Evolutionary conservation across 23 red algal species (phyloP).

Genomic region (Gracilaria domingensis): DNA sequence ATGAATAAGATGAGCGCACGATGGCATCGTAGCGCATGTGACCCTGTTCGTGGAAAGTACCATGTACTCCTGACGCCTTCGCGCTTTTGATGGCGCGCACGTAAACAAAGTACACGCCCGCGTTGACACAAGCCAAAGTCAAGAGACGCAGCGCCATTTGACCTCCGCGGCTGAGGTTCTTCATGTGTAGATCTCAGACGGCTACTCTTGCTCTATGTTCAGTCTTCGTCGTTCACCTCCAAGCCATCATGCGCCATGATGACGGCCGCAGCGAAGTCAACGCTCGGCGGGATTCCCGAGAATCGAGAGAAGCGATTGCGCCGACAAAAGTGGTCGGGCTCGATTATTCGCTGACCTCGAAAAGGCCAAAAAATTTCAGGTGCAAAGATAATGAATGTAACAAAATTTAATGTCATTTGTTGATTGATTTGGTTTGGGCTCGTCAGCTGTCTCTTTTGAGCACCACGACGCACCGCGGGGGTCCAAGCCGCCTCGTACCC

Average conservation of each 20-base stretch:
- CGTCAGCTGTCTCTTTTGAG: neutral
- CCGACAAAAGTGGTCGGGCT: too few species aligned
- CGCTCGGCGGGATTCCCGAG: too few species aligned
- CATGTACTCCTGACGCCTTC: constrained; percentile 31
- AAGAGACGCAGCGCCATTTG: constrained; percentile 24
- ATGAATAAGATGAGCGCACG: constrained; percentile 21
- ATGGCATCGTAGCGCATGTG: constrained; percentile 28
- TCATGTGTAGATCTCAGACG: neutral
- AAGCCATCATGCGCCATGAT: too few species aligned
- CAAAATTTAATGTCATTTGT: neutral
- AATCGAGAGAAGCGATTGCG: too few species aligned
- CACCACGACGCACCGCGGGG: neutral
- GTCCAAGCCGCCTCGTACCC: too few species aligned
- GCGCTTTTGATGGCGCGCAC: constrained; percentile 41
- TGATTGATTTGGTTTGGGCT: constrained; percentile 11
- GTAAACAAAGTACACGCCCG: constrained; percentile 37
- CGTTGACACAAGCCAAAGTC: constrained; percentile 15
- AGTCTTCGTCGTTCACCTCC: neutral
- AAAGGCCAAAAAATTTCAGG: neutral
- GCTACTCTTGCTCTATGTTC: neutral
- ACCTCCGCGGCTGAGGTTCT: neutral
- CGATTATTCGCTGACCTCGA: too few species aligned
- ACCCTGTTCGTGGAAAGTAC: constrained; percentile 33
- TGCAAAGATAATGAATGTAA: neutral
- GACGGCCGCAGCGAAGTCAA: too few species aligned